A percentile compares a stretch with the other conserved stretches of the same genome.
These are phyloP conservation scores for Candida arabinofermentans DNA, from an alignment of 805 yeast genomes.

Conservation along the genomic window DNA sequence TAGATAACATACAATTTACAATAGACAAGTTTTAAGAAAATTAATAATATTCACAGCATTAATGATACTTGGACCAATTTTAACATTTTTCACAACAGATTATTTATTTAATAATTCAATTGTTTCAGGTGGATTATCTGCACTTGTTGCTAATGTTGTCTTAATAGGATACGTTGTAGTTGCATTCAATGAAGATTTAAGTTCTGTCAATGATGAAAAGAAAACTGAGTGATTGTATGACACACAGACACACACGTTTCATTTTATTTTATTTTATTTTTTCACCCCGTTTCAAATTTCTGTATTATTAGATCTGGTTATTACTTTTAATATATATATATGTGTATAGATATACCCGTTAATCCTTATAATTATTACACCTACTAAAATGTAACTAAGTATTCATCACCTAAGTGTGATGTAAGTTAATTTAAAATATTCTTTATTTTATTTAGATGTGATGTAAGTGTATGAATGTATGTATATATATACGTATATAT, in stretches of 20 bases:
- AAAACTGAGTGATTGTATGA: slow-evolving; percentile 7
- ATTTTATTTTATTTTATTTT: background rate
- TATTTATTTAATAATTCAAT: slow-evolving; percentile 45
- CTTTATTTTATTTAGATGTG: too few relatives aligned
- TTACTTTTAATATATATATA: too few relatives aligned
- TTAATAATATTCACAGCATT: slow-evolving; percentile 70
- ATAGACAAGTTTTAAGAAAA: slow-evolving; percentile 60
- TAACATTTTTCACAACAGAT: slow-evolving; percentile 49
- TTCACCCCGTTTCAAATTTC: background rate
- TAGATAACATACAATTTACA: too few relatives aligned
- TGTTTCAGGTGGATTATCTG: slow-evolving; percentile 77
- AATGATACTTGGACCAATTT: slow-evolving; percentile 67
- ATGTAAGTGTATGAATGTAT: too few relatives aligned
- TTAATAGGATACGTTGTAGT: slow-evolving; percentile 67
- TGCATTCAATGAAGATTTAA: slow-evolving; percentile 65
- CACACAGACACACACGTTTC: too few relatives aligned
- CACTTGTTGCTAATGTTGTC: slow-evolving; percentile 69
- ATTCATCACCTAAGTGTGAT: too few relatives aligned
- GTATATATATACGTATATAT: too few relatives aligned
- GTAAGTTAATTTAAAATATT: too few relatives aligned
- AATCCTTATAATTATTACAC: too few relatives aligned
- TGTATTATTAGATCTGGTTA: too few relatives aligned
- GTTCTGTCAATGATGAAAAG: slow-evolving; percentile 20
- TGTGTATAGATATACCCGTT: too few relatives aligned
- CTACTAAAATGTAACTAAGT: too few relatives aligned